A percentile compares a stretch with the other conserved stretches of the same genome.
phyloP scores from a whole-genome alignment of 2,329 filamentous ascomycete species.

The Colletotrichum scovillei region DNA sequence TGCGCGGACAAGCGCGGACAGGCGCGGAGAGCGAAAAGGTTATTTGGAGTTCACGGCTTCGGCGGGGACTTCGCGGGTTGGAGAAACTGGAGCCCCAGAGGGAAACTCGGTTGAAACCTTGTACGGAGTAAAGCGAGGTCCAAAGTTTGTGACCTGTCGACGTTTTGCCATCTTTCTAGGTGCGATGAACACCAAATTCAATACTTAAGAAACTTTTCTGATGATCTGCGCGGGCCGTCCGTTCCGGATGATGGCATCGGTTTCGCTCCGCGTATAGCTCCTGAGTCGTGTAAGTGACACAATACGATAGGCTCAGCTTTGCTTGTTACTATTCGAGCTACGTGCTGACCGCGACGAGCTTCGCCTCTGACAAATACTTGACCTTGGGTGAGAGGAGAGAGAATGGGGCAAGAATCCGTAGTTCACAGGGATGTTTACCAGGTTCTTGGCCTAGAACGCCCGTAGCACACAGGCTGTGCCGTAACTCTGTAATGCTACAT shows the following conservation, averaged over 20 bases:
- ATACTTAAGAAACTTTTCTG: background rate
- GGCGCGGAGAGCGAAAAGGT: background rate
- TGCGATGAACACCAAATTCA: background rate
- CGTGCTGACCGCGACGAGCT: background rate
- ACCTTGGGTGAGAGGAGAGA: background rate
- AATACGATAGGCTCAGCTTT: background rate
- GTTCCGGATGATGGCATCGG: background rate
- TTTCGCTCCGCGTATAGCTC: background rate
- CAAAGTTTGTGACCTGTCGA: constrained; percentile 1
- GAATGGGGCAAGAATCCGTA: background rate
- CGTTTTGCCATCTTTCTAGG: background rate
- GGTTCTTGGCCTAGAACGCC: background rate
- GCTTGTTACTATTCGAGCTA: background rate
- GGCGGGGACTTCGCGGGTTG: background rate
- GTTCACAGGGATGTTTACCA: background rate
- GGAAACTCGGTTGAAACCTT: constrained; percentile 10
- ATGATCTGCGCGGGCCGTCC: background rate
- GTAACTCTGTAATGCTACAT: background rate
- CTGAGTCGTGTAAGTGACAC: background rate
- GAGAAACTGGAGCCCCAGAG: background rate
- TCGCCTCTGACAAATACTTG: background rate
- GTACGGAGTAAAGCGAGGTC: background rate
- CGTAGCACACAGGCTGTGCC: background rate
- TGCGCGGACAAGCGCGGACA: background rate
- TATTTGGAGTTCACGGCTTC: constrained; percentile 1